Evolutionary conservation across 2,329 filamentous ascomycete species (phyloP), one percentile per base, ranked within the genome.

Genomic region (Dactylellina sp.): DNA sequence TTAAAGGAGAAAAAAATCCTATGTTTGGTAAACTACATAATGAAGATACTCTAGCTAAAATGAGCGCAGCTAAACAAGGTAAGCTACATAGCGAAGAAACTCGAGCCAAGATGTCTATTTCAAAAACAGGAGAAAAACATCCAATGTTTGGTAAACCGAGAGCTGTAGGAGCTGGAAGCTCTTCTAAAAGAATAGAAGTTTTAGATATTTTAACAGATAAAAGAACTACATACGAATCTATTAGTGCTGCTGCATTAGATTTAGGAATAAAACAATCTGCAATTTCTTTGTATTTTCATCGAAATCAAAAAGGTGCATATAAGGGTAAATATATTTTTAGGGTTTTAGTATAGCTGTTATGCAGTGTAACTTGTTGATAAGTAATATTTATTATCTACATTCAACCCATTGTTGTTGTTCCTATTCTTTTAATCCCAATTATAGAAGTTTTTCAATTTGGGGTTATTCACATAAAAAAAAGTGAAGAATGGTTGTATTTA

Each of bases 31-130:
- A 42, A n/a, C 20, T 32, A 37, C 37, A 61, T n/a, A 18, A 18
- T 25, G 44, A 62, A 52, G 61, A 65, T 24, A 65, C 61, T 52
- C 28, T 28, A 57, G 50, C 61, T 61, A 75, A 62, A 61, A 14
- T 61, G 40, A 71, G 59, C 57, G 37, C 59, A 42, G 16, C 20
- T 61, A 49, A 22, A 57, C 37, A 42, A 60, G 55, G 52, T 63
- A 56, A 62, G 37, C 28, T 39, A 35, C 32, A 59, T 71, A 14
- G 24, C 55, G 61, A 44, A 32, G 44, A 65, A 44, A 25, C 16
- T 65, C 24, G 20, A 63, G 59, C 28, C 18, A 37, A 56, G 20
- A 53, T 63, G 49, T 55, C 22, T 22, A 49, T 28, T 50, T 24
- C 46, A 11, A 24, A 50, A 50, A 28, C 46, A 24, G n/a, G n/a